Percentiles rank a stretch among this genome's conserved stretches.
phyloP scores from a whole-genome alignment of 129 eudicot genomes.

The Kitagawia praeruptora region DNA sequence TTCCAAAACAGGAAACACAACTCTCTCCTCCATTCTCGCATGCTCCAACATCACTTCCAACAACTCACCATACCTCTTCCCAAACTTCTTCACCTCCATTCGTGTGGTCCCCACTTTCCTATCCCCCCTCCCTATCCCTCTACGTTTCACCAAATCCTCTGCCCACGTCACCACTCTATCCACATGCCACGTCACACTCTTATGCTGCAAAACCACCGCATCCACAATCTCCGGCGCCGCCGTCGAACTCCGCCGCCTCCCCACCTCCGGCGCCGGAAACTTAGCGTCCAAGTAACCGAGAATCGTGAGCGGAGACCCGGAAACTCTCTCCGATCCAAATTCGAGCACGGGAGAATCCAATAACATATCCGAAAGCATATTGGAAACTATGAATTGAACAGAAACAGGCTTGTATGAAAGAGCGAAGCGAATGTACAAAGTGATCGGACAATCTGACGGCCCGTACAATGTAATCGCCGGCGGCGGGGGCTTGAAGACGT shows the following conservation, averaged over 20 bases:
- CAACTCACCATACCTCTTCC: constrained; percentile 55
- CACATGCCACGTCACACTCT: constrained; percentile 76
- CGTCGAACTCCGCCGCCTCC: constrained; percentile 27
- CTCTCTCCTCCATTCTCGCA: constrained; percentile 92
- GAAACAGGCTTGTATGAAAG: constrained; percentile 67
- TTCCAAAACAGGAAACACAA: constrained; percentile 67
- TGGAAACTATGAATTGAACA: constrained; percentile 44
- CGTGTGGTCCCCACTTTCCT: constrained; percentile 69
- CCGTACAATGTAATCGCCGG: constrained; percentile 51
- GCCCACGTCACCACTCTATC: constrained; percentile 96
- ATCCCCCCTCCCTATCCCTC: constrained; percentile 59
- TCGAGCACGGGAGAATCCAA: constrained; percentile 49
- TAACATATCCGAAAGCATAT: constrained; percentile 20
- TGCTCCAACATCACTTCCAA: constrained; percentile 81
- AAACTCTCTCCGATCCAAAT: constrained; percentile 46
- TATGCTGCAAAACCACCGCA: constrained; percentile 66
- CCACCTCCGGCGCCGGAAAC: constrained; percentile 60
- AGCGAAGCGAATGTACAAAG: constrained; percentile 67
- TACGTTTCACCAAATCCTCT: constrained; percentile 74
- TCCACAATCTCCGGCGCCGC: constrained; percentile 75
- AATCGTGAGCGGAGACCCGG: constrained; percentile 56
- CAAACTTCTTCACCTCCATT: constrained; percentile 88
- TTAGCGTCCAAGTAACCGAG: constrained; percentile 56
- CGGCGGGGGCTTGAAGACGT: constrained; percentile 8
- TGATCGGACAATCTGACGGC: constrained; percentile 40